Evolutionary conservation across 192 early-diverging fungal genomes (phyloP), one percentile per base, ranked within the genome.

Genomic region (Dissophora globulifera): DNA sequence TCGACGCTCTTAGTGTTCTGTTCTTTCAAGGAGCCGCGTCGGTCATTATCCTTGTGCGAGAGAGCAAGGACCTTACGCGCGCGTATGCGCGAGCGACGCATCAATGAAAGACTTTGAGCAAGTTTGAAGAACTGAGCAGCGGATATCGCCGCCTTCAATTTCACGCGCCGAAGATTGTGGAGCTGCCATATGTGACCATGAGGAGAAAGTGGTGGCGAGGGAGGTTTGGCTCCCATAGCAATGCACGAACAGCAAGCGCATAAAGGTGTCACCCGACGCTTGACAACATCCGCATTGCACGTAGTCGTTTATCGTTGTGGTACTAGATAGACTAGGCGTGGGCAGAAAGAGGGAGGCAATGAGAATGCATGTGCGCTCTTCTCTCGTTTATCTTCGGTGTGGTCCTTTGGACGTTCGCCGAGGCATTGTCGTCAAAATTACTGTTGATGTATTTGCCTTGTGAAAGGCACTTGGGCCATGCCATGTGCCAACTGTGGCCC

Each of bases 401-500:
- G n/a, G n/a, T n/a, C n/a, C n/a, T n/a, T 38, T 38, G 35, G 27
- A 50, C 49, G 25, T 50, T 50, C n/a, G 2, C 49, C 10, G 29
- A 8, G 26, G 26, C 27, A 10, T 29, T 9, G 9, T 4, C 43
- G 43, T 9, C 15, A 17, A 17, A n/a, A 4, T 45, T 45, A 9
- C 7, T 51, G 30, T 32, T 15, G 17, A 19, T 22, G 11, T 16
- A 23, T 32, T 42, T 67, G 46, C 47, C 65, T 67, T 67, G 65
- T 67, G 65, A 67, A 67, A 58, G 54, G 38, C 65, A 67, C 65
- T 67, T 67, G 47, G 65, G 38, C 65, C 65, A 67, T 43, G 65
- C 65, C 65, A 67, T 67, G 65, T 54, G 54, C 65, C 46, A 25
- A 48, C 60, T 45, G n/a, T 58, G 57, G 57, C 43, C 57, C 57